Evolutionary conservation across 2,329 filamentous ascomycete genomes (phyloP), one percentile per base, ranked within the genome.

Genomic region (Exutisphaerella laricina): DNA sequence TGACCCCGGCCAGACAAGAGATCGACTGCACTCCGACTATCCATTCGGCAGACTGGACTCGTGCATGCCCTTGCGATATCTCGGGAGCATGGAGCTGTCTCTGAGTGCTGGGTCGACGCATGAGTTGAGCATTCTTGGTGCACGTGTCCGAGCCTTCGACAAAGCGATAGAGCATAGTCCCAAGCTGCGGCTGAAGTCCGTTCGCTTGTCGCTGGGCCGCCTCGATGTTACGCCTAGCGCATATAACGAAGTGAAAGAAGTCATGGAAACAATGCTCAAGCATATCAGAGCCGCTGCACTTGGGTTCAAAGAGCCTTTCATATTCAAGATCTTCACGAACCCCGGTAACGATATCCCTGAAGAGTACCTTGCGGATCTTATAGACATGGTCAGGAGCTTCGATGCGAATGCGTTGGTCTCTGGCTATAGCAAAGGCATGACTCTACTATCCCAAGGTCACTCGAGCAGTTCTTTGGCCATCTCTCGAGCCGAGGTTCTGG

Each of bases 21-120:
- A 29, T 23, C 35, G 41, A 9, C 28, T 44, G 16, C 34, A 38
- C 17, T 44, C 41, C 5, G 41, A 44, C 18, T 44, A 44, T 32
- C 41, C 41, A 2, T 30, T 44, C 16, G 41, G 41, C 9, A 10
- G 33, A 14, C 20, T 35, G 8, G 12, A 21, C 14, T 17, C 18
- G 10, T 35, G 33, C 23, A 12, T 21, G 33, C 33, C 33, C 12
- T 16, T 35, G 33, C 17, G n/a, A n/a, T 35, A 21, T 35, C 33
- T 35, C 4, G 9, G 33, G 4, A 12, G 8, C 12, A 20, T 23
- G 8, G n/a, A 21, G 8, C 7, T 35, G 9, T 21, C 16, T 21
- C 4, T 35, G 17, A 35, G 33, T 22, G 33, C 33, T 22, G 33
- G 33, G 10, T 35, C 33, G 12, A n/a, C 23, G 10, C 33, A 35